These are phyloP conservation scores for Fusarium hostae DNA, from an alignment of 2,329 filamentous ascomycete species.

Conservation along the genomic window DNA sequence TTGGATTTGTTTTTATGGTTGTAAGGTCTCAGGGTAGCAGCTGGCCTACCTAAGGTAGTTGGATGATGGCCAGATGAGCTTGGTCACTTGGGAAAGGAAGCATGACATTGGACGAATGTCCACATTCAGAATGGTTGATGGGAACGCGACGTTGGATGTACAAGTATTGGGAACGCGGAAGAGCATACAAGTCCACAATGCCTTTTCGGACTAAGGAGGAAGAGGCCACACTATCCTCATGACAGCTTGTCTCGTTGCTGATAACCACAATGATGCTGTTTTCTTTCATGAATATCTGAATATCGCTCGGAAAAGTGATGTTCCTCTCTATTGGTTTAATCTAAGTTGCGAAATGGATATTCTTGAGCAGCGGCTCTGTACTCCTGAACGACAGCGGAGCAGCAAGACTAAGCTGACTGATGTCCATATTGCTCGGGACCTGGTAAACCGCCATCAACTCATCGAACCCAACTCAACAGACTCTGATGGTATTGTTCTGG, in stretches of 20 bases:
- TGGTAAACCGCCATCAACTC: neutral
- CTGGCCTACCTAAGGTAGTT: too few species aligned
- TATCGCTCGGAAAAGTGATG: neutral
- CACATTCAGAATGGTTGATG: neutral
- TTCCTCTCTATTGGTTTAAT: slow-evolving; percentile 29
- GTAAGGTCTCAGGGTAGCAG: neutral
- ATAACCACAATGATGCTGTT: slow-evolving; percentile 1
- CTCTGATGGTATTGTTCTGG: accelerated
- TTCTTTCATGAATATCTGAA: slow-evolving; percentile 32
- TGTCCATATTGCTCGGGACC: neutral
- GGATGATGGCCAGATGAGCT: neutral
- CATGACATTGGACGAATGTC: neutral
- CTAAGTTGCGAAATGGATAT: neutral
- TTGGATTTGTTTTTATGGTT: neutral
- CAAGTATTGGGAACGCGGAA: neutral
- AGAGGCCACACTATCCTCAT: slow-evolving; percentile 13
- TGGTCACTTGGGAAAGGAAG: neutral
- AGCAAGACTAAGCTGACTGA: neutral
- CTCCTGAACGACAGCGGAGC: neutral
- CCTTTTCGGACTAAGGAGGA: neutral
- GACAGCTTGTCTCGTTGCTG: slow-evolving; percentile 29
- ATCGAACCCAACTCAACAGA: neutral
- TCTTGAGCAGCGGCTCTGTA: neutral
- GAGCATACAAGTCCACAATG: neutral
- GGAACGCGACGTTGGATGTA: neutral